Conservation (phyloP, 345 rosid genomes). For the Pistacia integerrima region DNA sequence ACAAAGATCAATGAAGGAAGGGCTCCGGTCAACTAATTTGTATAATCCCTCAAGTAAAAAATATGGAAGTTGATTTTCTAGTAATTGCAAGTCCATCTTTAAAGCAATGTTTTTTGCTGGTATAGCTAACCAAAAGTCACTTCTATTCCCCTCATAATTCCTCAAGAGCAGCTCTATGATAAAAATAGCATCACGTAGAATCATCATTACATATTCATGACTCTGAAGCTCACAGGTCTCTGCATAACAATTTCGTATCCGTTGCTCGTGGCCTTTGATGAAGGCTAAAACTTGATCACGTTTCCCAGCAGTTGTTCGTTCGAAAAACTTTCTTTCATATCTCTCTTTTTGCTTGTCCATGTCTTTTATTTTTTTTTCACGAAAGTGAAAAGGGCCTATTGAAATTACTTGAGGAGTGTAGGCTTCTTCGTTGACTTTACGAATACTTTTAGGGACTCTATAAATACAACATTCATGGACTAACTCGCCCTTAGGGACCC, state of each 20-base stretch:
- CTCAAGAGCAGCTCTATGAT: background rate
- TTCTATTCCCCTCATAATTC: no score
- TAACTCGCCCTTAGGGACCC: no score
- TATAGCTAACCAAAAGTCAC: no score
- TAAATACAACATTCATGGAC: background rate
- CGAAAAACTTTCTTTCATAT: background rate
- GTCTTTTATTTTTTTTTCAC: background rate
- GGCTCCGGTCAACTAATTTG: rapidly evolving
- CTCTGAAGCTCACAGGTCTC: rapidly evolving
- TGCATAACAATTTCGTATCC: background rate
- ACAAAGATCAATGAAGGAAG: background rate
- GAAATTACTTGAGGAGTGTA: background rate
- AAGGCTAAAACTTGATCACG: background rate
- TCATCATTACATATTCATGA: background rate
- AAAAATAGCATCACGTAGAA: background rate
- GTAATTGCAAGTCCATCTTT: background rate
- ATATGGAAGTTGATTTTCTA: background rate
- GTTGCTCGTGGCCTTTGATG: background rate
- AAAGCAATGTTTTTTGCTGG: background rate
- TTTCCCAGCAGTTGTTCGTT: background rate
- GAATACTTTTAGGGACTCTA: background rate
- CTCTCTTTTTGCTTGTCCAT: background rate
- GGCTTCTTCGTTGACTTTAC: background rate
- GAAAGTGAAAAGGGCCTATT: background rate
- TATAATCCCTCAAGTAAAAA: background rate